Evolutionary conservation across 1,284 basidiomycete species (phyloP).

Genomic region (Stygiomarasmius scandens): DNA sequence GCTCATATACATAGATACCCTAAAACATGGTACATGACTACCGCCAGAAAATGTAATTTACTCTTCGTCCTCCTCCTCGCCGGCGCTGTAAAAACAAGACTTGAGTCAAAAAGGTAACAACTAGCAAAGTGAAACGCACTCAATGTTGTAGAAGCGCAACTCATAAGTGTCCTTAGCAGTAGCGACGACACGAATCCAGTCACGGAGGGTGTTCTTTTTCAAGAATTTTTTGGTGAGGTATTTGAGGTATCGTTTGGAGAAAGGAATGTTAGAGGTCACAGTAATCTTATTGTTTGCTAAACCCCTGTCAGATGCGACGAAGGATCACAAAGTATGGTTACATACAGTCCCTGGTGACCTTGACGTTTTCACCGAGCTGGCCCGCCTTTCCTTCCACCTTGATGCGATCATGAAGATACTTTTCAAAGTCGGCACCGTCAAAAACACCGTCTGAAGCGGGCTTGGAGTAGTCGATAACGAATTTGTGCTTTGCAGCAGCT

Average conservation of each 20-base stretch:
- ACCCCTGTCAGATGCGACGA: neutral
- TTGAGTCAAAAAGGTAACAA: slow-evolving; percentile 22
- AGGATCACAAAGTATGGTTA: slow-evolving; percentile 20
- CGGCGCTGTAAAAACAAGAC: slow-evolving; percentile 35
- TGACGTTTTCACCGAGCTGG: slow-evolving; percentile 85
- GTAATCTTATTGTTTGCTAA: slow-evolving; percentile 77
- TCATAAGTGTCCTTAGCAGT: slow-evolving; percentile 89
- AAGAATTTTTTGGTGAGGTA: slow-evolving; percentile 97
- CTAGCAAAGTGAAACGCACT: slow-evolving; percentile 51
- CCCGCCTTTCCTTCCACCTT: slow-evolving; percentile 84
- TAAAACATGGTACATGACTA: slow-evolving; percentile 1
- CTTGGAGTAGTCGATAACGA: slow-evolving; percentile 92
- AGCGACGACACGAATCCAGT: slow-evolving; percentile 90
- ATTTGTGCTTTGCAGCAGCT: slow-evolving; percentile 83
- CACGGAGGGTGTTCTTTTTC: slow-evolving; percentile 86
- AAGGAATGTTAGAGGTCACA: slow-evolving; percentile 79
- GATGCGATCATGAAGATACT: slow-evolving; percentile 93
- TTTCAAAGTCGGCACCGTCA: slow-evolving; percentile 89
- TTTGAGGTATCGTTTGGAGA: slow-evolving; percentile 93
- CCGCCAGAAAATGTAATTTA: slow-evolving; percentile 23
- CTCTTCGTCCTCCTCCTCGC: slow-evolving; percentile 56
- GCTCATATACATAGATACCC: slow-evolving; percentile 4
- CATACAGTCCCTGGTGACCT: slow-evolving; percentile 82
- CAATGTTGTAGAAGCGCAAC: slow-evolving; percentile 93
- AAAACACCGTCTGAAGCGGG: slow-evolving; percentile 91